phyloP scores from a whole-genome alignment of 2,329 filamentous ascomycete species.

The Biscogniauxia sp. region DNA sequence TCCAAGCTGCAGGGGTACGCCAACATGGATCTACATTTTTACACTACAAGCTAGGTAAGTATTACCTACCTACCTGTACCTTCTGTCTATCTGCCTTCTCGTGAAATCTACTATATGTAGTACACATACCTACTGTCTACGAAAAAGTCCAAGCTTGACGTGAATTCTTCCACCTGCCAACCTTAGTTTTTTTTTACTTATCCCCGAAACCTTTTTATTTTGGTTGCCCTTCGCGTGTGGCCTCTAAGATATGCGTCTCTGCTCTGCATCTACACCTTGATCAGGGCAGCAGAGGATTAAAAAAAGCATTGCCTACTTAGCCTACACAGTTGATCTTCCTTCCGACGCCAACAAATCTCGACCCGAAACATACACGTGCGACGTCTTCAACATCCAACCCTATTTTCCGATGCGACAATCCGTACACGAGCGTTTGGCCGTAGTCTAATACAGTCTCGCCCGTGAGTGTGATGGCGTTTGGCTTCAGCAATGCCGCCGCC shows the following conservation, averaged over 20 bases:
- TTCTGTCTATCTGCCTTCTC: conserved; percentile 6
- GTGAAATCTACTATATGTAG: neutral
- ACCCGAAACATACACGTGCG: neutral
- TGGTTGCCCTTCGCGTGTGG: neutral
- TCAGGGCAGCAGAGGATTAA: neutral
- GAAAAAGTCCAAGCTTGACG: neutral
- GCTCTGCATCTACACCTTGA: conserved; percentile 1
- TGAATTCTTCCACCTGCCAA: neutral
- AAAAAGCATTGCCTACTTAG: too few species aligned
- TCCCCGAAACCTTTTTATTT: neutral
- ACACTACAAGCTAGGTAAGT: neutral
- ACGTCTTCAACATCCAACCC: neutral
- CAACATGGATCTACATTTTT: conserved; percentile 6
- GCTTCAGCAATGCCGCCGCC: conserved; percentile 28
- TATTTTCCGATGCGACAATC: neutral
- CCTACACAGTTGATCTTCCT: neutral
- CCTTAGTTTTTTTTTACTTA: conserved; percentile 2
- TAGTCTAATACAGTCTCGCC: conserved; percentile 11
- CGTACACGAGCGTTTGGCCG: conserved; percentile 17
- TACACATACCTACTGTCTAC: neutral
- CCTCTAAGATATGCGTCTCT: conserved; percentile 3
- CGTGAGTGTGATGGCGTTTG: conserved; percentile 27
- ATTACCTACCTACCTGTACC: conserved; percentile 1
- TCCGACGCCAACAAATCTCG: neutral
- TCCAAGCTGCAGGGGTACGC: conserved; percentile 1